Evolutionary conservation across 164 flowering plant species (phyloP), one percentile per base, ranked within the genome.

Genomic region (Chimonanthus praecox): DNA sequence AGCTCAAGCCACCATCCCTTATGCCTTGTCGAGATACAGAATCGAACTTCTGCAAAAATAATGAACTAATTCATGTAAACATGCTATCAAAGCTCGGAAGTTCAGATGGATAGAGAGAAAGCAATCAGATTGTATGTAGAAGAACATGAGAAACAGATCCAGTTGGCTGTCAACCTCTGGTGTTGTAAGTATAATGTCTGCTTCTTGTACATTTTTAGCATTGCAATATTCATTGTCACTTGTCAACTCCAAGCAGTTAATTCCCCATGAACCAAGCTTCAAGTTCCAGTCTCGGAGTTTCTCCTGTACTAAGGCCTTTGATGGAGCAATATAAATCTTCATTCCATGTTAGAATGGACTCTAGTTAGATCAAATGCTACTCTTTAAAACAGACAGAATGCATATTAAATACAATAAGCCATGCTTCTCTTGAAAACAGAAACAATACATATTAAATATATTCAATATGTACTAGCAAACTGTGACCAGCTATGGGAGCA

Each of bases 291-390:
- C 88, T 47, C 99, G 88, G 50, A 92, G 85, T 85, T 94, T 96
- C 88, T 96, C 99, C 78, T 96, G 99, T 58, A 96, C 94, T 81
- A 96, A 86, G 67, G 99, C 98, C 81, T 94, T 96, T 15, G 98
- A 96, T 75, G 99, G 99, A 48, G 99, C 93, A 75, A 96, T 83
- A 71, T 96, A 96, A 77, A 96, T 80, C 98, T 95, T 80, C 77
- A 4, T 47, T 20, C 45, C 71, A 69, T 50, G 16, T 7, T 1
- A 50, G 16, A 69, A 51, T 4, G 21, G 6, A 33, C 33, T 62
- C 44, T 45, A 44, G 68, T 66, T 44, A 63, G 46, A 21, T 33
- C 21, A 63, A 63, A 33, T 66, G n/a, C 47, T 68, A 48, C 60
- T 54, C 60, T 54, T 54, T 13, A n/a, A 54, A 47, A n/a, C 45